Evolutionary conservation across 345 rosid species (phyloP).

Genomic region (Syzygium grande): DNA sequence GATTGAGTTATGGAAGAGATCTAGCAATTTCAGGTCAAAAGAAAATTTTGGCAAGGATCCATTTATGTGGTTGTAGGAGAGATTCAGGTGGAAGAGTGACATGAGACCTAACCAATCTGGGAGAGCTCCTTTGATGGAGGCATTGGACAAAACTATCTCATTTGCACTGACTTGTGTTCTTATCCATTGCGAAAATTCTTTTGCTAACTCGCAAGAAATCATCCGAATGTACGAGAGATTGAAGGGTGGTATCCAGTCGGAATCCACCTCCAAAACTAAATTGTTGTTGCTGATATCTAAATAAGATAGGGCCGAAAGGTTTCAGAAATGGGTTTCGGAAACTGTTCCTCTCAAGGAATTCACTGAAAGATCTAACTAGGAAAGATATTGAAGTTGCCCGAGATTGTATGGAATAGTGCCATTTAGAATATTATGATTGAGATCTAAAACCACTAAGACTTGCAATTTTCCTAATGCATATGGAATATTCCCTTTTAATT

Average conservation of each 20-base stretch:
- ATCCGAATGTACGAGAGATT: neutral
- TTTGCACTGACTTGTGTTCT: neutral
- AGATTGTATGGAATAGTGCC: neutral
- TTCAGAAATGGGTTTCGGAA: neutral
- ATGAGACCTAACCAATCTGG: neutral
- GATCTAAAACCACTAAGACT: neutral
- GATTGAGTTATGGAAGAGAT: neutral
- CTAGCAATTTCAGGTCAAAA: neutral
- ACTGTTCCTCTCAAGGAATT: conserved; percentile 2
- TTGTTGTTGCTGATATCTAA: neutral
- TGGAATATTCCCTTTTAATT: neutral
- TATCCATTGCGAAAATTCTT: neutral
- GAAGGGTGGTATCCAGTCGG: neutral
- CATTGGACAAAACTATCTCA: neutral
- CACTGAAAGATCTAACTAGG: neutral
- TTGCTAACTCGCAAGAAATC: neutral
- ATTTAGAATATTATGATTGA: neutral
- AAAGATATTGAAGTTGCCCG: neutral
- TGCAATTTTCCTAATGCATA: neutral
- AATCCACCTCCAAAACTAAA: neutral
- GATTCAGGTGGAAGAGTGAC: neutral
- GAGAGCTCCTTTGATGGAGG: neutral
- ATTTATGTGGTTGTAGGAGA: neutral
- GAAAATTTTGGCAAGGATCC: neutral
- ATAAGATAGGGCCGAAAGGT: neutral